These are phyloP conservation scores for Dictyostelium intermedium DNA, from an alignment of 78 protist species.

Conservation along the genomic window DNA sequence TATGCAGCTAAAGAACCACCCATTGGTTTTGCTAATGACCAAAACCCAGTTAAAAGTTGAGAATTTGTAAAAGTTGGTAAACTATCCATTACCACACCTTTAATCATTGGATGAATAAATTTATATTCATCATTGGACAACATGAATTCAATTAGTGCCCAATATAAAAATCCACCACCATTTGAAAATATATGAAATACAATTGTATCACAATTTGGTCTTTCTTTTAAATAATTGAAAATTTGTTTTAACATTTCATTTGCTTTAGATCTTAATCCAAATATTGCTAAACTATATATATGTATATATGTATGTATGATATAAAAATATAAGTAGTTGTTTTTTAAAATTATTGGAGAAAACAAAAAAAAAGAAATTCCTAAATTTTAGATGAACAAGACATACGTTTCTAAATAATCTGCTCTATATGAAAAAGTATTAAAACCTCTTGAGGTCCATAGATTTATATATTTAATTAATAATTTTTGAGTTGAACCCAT, in stretches of 20 bases:
- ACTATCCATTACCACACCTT: conserved; percentile 63
- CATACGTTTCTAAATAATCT: conserved; percentile 2
- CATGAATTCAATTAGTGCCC: background rate
- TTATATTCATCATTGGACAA: conserved; percentile 17
- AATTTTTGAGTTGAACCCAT: conserved; percentile 30
- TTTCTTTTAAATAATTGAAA: background rate
- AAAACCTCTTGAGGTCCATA: conserved; percentile 41
- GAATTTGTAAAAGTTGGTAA: conserved; percentile 26
- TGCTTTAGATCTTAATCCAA: background rate
- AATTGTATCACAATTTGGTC: conserved; percentile 29
- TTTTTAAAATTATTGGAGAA: too few relatives aligned
- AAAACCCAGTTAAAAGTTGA: background rate
- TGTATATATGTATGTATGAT: too few relatives aligned
- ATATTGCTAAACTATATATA: background rate
- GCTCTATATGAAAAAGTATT: conserved; percentile 17
- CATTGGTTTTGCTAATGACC: background rate
- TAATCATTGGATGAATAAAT: conserved; percentile 29
- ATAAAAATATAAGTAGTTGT: too few relatives aligned
- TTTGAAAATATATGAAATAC: conserved; percentile 44
- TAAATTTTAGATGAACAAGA: too few relatives aligned
- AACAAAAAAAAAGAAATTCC: background rate
- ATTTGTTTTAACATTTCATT: background rate
- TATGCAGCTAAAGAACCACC: background rate
- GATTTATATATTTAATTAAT: conserved; percentile 14
- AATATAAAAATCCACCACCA: conserved; percentile 66